phyloP scores from a whole-genome alignment of 257 asterid species.

The Verbascum thapsus region DNA sequence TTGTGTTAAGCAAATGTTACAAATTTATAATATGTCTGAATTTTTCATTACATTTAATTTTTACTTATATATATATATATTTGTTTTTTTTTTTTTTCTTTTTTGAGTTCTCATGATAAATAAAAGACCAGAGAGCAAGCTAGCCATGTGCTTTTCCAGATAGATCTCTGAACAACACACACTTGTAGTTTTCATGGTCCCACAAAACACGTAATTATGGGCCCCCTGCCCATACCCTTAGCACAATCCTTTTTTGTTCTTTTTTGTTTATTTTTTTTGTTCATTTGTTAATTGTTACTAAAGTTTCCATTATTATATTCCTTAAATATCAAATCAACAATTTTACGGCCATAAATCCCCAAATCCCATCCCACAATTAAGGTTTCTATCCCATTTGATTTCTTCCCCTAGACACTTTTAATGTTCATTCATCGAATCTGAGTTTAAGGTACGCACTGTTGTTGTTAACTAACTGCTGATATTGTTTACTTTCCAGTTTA shows the following conservation, averaged over 20 bases:
- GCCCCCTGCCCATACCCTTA: slow-evolving; percentile 18
- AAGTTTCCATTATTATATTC: slow-evolving; percentile 8
- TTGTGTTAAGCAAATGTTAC: too few relatives aligned
- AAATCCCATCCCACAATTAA: slow-evolving; percentile 17
- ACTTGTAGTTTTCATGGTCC: slow-evolving; percentile 14
- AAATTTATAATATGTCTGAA: too few relatives aligned
- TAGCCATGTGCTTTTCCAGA: slow-evolving; percentile 27
- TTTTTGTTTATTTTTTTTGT: neutral
- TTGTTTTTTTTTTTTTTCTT: too few relatives aligned
- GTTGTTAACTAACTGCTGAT: neutral
- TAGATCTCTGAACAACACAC: slow-evolving; percentile 28
- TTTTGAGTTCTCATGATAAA: too few relatives aligned
- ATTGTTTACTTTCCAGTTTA: neutral
- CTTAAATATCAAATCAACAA: too few relatives aligned
- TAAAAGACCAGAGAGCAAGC: neutral
- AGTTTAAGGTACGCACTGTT: slow-evolving; percentile 36
- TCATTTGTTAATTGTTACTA: too few relatives aligned
- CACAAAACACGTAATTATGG: neutral
- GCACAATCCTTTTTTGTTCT: neutral
- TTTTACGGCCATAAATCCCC: too few relatives aligned
- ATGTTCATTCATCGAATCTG: slow-evolving; percentile 23
- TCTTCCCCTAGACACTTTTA: slow-evolving; percentile 12
- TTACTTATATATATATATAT: too few relatives aligned
- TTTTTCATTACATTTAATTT: too few relatives aligned
- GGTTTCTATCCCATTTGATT: slow-evolving; percentile 27